These are phyloP conservation scores for Nannizziopsis barbatae DNA, from an alignment of 2,329 filamentous ascomycete genomes.

Conservation along the genomic window DNA sequence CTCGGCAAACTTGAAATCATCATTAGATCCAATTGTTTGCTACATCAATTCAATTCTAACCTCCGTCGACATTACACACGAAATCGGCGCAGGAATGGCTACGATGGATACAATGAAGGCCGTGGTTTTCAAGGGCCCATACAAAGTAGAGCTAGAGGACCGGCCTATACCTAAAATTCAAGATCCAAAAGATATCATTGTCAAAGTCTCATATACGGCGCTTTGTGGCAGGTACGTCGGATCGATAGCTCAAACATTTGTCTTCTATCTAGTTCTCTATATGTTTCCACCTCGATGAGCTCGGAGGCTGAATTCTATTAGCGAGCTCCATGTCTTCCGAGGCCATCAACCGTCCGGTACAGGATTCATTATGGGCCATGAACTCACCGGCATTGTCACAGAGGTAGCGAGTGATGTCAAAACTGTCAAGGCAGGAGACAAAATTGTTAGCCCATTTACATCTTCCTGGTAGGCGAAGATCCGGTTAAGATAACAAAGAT, in stretches of 20 bases:
- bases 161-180: constrained; percentile 65
- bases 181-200: constrained; percentile 61
- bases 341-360: constrained; percentile 62
- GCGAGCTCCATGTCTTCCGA: constrained; percentile 76
- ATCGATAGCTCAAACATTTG: constrained; percentile 13
- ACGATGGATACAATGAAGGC: constrained; percentile 60
- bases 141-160: constrained; percentile 64
- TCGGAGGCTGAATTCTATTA: constrained; percentile 26
- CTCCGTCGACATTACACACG: neutral
- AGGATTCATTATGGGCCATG: constrained; percentile 61
- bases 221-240: constrained; percentile 68
- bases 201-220: constrained; percentile 72
- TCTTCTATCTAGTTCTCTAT: neutral
- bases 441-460: constrained; percentile 74
- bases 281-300: neutral
- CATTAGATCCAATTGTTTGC: too few species aligned
- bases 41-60: neutral
- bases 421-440: constrained; percentile 60
- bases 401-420: constrained; percentile 57
- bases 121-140: constrained; percentile 72
- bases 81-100: constrained; percentile 21
- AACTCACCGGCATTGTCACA: constrained; percentile 69
- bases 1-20: too few species aligned
- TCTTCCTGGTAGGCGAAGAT: constrained; percentile 52
- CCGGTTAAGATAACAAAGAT: neutral